Evolutionary conservation across 2,329 filamentous ascomycete genomes (phyloP).

Genomic region (Cladosporium sp.): DNA sequence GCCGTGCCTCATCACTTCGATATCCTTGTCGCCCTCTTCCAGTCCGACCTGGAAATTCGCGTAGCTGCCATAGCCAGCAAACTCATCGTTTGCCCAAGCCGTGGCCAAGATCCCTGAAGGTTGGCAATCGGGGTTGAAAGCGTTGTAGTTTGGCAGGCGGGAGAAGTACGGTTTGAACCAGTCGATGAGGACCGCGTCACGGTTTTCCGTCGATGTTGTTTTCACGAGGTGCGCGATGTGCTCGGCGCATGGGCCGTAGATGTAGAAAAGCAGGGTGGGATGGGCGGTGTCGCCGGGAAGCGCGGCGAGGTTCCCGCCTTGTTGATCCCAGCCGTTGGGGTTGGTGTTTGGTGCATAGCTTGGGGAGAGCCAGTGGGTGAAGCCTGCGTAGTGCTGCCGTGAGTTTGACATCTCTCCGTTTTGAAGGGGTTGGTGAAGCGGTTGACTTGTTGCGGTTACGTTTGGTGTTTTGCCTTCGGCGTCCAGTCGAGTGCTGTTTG

Average conservation of each 20-base stretch:
- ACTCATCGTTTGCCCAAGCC: conserved; percentile 71
- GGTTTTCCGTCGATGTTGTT: conserved; percentile 40
- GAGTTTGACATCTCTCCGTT: conserved; percentile 16
- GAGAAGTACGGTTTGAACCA: conserved; percentile 79
- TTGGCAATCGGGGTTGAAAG: conserved; percentile 51
- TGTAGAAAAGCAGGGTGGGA: conserved; percentile 83
- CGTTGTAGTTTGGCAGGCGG: conserved; percentile 63
- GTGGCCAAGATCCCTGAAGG: conserved; percentile 66
- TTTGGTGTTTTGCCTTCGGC: conserved; percentile 29
- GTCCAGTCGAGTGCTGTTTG: conserved; percentile 2
- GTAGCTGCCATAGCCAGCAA: conserved; percentile 80
- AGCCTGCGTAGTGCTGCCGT: conserved; percentile 56
- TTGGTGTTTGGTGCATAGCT: conserved; percentile 61
- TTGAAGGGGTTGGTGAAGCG: conserved; percentile 29
- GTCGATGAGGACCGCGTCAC: conserved; percentile 52
- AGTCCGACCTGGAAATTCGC: conserved; percentile 79
- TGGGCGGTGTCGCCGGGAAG: conserved; percentile 59
- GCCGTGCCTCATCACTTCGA: conserved; percentile 56
- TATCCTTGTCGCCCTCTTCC: conserved; percentile 65
- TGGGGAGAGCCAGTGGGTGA: conserved; percentile 73
- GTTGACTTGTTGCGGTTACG: conserved; percentile 34
- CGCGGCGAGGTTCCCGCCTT: conserved; percentile 71
- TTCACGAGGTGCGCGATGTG: conserved; percentile 44
- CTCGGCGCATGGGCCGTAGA: conserved; percentile 59
- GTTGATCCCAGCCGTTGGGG: conserved; percentile 54